Evolutionary conservation across 768 basidiomycete species (phyloP), one percentile per base, ranked within the genome.

Genomic region (Mycena epipterygia): DNA sequence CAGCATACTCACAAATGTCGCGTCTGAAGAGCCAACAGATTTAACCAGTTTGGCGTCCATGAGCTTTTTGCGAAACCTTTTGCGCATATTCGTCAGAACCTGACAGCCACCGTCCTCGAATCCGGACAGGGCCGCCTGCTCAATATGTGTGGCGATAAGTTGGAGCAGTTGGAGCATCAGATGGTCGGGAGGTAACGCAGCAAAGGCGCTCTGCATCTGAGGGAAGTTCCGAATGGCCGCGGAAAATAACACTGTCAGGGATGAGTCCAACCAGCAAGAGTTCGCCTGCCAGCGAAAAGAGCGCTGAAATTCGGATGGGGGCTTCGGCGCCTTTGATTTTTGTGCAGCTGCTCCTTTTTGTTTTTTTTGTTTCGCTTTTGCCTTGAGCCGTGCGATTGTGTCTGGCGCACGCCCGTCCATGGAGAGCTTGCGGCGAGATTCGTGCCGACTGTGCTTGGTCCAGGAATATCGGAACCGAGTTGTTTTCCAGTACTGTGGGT

Each of bases 201-300:
- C 35, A 11, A 71, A 42, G 6, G 56, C 32, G n/a, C 23, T 16
- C 51, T 55, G 35, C 35, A 66, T 9, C 7, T 41, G 16, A 16
- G 33, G n/a, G 13, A 56, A 61, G 25, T 49, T 32, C 1, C 51
- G 69, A 19, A 19, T n/a, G 11, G 64, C 48, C 7, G 35, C 57
- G n/a, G 64, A 58, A 23, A 21, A 65, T 8, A 71, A 27, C 1
- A 60, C 51, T 1, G 69, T 71, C n/a, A 71, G 44, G 0, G 58
- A 60, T 1, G 69, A 60, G 51, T 71, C 69, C 48, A 71, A 44
- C 64, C 64, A 66, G 39, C 64, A 71, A 29, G 69, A 71, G 41
- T 71, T 71, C 32, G 41, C 33, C 17, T 14, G 6, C 69, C 69
- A 71, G 29, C 32, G 59, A 44, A 48, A 71, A 3, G 57, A 71